These are phyloP conservation scores for Linnemannia hyalina DNA, from an alignment of 192 early-diverging fungal genomes.

Conservation along the genomic window DNA sequence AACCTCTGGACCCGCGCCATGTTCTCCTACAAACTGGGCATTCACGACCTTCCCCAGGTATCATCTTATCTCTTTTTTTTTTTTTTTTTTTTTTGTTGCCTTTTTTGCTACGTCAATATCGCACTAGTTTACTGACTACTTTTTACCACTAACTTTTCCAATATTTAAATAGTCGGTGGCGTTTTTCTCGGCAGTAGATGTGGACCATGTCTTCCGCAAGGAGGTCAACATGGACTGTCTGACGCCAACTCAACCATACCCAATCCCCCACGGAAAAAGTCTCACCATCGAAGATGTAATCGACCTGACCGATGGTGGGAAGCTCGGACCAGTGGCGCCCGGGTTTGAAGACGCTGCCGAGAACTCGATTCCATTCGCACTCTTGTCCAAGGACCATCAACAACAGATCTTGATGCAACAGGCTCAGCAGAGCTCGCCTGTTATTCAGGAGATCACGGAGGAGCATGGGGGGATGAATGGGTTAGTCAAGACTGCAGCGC, in stretches of 20 bases:
- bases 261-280: conserved; percentile 68
- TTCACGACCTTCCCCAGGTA: conserved; percentile 88
- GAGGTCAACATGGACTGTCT: conserved; percentile 89
- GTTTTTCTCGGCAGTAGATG: conserved; percentile 95
- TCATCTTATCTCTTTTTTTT: conserved; percentile 1
- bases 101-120: too few species aligned
- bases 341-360: conserved; percentile 35
- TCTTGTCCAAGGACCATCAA: conserved; percentile 21
- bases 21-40: conserved; percentile 89
- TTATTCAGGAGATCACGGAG: neutral
- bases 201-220: conserved; percentile 93
- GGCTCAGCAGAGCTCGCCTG: neutral
- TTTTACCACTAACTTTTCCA: neutral
- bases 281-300: conserved; percentile 63
- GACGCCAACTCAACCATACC: conserved; percentile 81
- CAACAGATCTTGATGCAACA: neutral
- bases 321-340: conserved; percentile 1
- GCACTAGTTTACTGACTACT: neutral
- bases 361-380: conserved; percentile 15
- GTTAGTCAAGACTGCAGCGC: neutral
- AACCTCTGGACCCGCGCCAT: conserved; percentile 94
- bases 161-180: conserved; percentile 73
- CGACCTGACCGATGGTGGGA: conserved; percentile 24
- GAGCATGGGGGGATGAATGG: too few species aligned
- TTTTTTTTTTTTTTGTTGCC: neutral